Evolutionary conservation across 768 basidiomycete genomes (phyloP), one percentile per base, ranked within the genome.

Genomic region (Epithele typhae): DNA sequence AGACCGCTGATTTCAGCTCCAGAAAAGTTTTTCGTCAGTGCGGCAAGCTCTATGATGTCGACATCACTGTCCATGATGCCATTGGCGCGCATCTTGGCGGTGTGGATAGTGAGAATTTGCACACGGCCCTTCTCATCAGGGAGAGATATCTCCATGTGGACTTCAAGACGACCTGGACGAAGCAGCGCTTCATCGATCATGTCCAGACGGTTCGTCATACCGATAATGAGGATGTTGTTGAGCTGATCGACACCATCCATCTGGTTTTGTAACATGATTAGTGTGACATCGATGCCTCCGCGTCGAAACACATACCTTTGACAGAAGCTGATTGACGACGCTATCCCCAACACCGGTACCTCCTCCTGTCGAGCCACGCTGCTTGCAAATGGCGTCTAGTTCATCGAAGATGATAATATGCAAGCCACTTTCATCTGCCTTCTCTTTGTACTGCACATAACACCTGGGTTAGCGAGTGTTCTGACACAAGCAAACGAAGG

Each of bases 391-490:
- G 14, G 96, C 96, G 60, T 99, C 96, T 57, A 99, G 67, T 68
- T 99, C 96, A 64, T 99, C 96, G 60, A 99, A 99, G 51, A 99
- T 99, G 70, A 99, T 97, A 70, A 99, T 98, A 61, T 99, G 96
- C 38, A 99, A 69, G 3, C 92, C 93, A 66, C 92, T 95, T 55
- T 97, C 94, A 54, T 98, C 95, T 6, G 86, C 90, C 67, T 97
- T 97, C 56, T 89, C 91, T 66, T 96, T 98, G 73, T 94, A 98
- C 89, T 94, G 54, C 4, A 33, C 21, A 9, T 9, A 11, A 2
- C 9, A 19, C n/a, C 21, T 4, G 15, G 11, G 44, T 59, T 24
- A 54, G 34, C 25, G 25, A 22, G 14, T 6, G 8, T 17, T 18
- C 5, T 14, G 23, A 37, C 25, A 40, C 2, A 23, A n/a, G 22